Percentiles rank a stretch among this genome's conserved stretches.
phyloP scores from a whole-genome alignment of 2,329 filamentous ascomycete genomes.

The Colletotrichum sp. region DNA sequence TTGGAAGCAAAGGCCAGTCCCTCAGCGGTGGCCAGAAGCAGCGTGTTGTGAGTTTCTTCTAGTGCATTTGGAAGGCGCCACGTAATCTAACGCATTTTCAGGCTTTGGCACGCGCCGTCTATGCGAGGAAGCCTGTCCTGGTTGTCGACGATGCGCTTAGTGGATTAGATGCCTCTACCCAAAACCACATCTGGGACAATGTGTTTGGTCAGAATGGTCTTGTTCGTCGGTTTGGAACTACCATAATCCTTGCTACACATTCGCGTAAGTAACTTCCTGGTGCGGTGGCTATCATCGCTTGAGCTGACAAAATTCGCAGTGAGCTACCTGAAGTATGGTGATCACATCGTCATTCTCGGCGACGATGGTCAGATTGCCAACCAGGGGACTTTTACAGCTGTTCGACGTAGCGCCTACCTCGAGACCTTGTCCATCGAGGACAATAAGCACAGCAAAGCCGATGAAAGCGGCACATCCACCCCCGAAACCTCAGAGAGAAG shows the following conservation, averaged over 20 bases:
- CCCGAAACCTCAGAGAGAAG: neutral
- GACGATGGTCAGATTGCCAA: neutral
- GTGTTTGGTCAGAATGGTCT: conserved; percentile 41
- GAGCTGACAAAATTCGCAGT: neutral
- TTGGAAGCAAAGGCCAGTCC: conserved; percentile 35
- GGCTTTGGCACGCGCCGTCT: conserved; percentile 36
- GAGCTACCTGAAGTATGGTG: neutral
- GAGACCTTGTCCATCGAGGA: neutral
- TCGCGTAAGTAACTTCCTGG: conserved; percentile 23
- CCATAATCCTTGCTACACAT: conserved; percentile 38
- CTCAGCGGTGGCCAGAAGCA: conserved; percentile 39
- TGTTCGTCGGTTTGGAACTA: conserved; percentile 30
- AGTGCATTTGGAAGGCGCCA: neutral
- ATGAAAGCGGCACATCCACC: neutral
- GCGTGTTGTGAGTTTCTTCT: conserved; percentile 28
- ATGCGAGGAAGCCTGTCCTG: conserved; percentile 33
- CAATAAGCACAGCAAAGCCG: neutral
- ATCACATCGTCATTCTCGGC: neutral
- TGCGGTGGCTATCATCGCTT: neutral
- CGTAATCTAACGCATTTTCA: neutral
- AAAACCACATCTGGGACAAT: conserved; percentile 40
- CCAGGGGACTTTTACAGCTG: neutral
- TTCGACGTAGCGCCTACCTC: neutral
- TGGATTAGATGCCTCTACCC: conserved; percentile 44
- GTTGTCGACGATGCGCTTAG: conserved; percentile 45